Percentiles rank a stretch among this genome's conserved stretches.
Evolutionary conservation across 495 filamentous ascomycete species (phyloP).

Genomic region (Thozetella sp.): DNA sequence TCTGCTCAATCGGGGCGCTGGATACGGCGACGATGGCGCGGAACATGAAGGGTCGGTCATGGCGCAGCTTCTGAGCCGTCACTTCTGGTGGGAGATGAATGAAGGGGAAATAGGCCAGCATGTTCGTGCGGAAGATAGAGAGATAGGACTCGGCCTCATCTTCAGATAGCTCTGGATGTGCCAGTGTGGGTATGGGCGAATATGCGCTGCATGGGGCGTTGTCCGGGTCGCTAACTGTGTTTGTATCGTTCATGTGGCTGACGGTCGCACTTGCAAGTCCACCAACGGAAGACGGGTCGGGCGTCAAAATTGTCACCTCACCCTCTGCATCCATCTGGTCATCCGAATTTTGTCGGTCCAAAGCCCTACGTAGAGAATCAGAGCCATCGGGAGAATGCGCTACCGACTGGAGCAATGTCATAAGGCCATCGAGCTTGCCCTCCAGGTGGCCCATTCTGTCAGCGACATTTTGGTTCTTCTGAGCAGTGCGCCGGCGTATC

Average conservation of each 20-base stretch:
- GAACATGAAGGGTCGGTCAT: constrained; percentile 50
- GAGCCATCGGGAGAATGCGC: constrained; percentile 4
- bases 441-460: constrained; percentile 44
- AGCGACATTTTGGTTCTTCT: constrained; percentile 17
- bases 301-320: no score
- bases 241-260: no score
- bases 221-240: no score
- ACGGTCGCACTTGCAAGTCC: no score
- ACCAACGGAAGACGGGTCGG: no score
- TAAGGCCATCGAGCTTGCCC: constrained; percentile 52
- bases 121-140: constrained; percentile 36
- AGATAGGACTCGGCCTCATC: constrained; percentile 40
- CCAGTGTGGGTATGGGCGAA: no score
- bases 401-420: constrained; percentile 39
- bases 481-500: constrained; percentile 31
- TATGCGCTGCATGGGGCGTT: no score
- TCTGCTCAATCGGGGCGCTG: constrained; percentile 31
- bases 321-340: no score
- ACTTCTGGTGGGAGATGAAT: constrained; percentile 37
- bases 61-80: constrained; percentile 41
- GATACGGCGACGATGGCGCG: constrained; percentile 48
- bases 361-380: not conserved
- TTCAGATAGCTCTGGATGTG: constrained; percentile 18
- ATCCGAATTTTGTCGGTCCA: constrained; percentile 5
- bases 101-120: constrained; percentile 45